Percentiles rank a stretch among this genome's conserved stretches.
These are phyloP conservation scores for Pseudocercospora musae DNA, from an alignment of 2,329 filamentous ascomycete species.

Conservation along the genomic window DNA sequence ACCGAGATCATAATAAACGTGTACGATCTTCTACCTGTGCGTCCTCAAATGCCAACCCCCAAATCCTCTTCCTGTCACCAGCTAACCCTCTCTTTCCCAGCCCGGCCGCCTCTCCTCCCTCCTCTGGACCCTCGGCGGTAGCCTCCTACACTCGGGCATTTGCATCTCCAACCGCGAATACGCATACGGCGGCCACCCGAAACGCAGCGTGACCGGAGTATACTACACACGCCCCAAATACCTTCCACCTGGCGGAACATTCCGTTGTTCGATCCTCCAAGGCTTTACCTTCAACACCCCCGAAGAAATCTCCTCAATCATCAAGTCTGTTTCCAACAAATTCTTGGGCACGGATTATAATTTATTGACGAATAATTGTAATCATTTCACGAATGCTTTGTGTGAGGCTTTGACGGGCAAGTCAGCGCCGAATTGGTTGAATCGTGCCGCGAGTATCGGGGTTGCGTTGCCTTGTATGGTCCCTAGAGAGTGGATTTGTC, in stretches of 20 bases:
- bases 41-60: background rate
- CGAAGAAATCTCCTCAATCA: conserved; percentile 67
- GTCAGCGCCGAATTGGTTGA: conserved; percentile 71
- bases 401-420: conserved; percentile 70
- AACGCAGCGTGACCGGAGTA: conserved; percentile 67
- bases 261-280: conserved; percentile 70
- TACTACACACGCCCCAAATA: conserved; percentile 72
- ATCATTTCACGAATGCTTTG: conserved; percentile 78
- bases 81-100: conserved; percentile 40
- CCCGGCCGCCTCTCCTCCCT: conserved; percentile 71
- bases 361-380: conserved; percentile 79
- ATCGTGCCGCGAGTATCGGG: conserved; percentile 79
- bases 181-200: conserved; percentile 78
- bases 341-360: conserved; percentile 78
- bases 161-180: conserved; percentile 79
- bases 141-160: conserved; percentile 77
- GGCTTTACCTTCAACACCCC: conserved; percentile 70
- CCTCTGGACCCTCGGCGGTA: conserved; percentile 74
- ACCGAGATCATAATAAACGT: conserved; percentile 38
- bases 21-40: conserved; percentile 38
- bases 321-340: conserved; percentile 65
- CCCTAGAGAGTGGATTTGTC: conserved; percentile 75
- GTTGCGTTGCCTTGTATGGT: conserved; percentile 78
- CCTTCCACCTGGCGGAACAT: conserved; percentile 73
- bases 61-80: conserved; percentile 9